phyloP scores from a whole-genome alignment of 2,329 filamentous ascomycete genomes.

The Fusarium mundagurra region DNA sequence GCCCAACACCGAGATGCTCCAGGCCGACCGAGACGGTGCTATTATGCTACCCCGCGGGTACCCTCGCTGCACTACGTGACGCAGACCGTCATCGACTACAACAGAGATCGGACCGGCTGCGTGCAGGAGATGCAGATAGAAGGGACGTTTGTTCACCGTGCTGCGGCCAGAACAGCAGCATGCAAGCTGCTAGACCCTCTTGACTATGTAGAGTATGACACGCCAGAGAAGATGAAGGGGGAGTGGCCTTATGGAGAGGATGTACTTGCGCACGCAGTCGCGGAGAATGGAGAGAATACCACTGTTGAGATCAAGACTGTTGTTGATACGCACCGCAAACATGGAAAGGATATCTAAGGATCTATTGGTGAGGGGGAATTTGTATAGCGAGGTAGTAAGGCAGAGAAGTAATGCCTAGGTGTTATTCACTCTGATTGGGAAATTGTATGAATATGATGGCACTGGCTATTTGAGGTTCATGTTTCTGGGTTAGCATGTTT shows the following conservation, averaged over 20 bases:
- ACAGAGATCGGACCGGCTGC: conserved; percentile 48
- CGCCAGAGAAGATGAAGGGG: conserved; percentile 40
- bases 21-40: conserved; percentile 26
- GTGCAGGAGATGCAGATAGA: conserved; percentile 51
- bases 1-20: conserved; percentile 48
- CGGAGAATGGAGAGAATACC: conserved; percentile 52
- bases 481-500: background rate
- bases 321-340: background rate
- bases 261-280: conserved; percentile 55
- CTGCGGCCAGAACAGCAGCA: conserved; percentile 49
- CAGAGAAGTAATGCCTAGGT: background rate
- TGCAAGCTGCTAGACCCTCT: conserved; percentile 44
- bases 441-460: background rate
- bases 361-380: too few species aligned
- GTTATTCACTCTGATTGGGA: background rate
- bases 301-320: background rate
- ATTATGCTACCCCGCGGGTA: conserved; percentile 39
- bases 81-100: conserved; percentile 55
- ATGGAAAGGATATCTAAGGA: background rate
- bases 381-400: background rate
- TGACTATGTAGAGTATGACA: conserved; percentile 50
- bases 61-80: conserved; percentile 53
- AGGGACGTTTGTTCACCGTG: conserved; percentile 49
- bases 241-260: conserved; percentile 59
- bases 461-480: background rate